These are phyloP conservation scores for Amyloporia xantha DNA, from an alignment of 768 basidiomycete genomes.

Conservation along the genomic window DNA sequence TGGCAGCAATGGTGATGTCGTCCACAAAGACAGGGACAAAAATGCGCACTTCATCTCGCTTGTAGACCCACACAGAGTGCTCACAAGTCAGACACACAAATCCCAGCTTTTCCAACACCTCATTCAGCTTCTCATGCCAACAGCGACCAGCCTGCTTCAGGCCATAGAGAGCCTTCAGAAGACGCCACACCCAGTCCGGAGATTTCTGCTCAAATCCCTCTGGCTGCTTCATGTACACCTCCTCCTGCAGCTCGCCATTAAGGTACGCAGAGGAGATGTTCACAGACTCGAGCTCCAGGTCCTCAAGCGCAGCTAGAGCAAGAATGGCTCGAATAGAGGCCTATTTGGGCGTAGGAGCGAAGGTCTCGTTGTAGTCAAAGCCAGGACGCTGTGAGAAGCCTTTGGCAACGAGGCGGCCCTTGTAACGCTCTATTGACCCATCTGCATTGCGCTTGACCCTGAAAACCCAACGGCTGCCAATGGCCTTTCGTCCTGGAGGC, in stretches of 20 bases:
- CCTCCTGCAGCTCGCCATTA: slow-evolving; percentile 22
- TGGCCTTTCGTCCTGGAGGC: slow-evolving; percentile 25
- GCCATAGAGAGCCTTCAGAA: slow-evolving; percentile 34
- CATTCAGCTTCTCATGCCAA: slow-evolving; percentile 31
- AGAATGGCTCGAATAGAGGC: slow-evolving; percentile 18
- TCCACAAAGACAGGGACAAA: slow-evolving; percentile 15
- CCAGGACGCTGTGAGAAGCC: slow-evolving; percentile 29
- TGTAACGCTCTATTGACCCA: slow-evolving; percentile 30
- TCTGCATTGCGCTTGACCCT: slow-evolving; percentile 31
- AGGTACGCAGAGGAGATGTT: slow-evolving; percentile 24
- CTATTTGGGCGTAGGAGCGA: slow-evolving; percentile 20
- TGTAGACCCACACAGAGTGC: slow-evolving; percentile 17
- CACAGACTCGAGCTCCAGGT: slow-evolving; percentile 21
- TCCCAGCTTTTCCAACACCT: slow-evolving; percentile 16
- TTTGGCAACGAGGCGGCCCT: slow-evolving; percentile 31
- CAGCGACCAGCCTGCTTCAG: slow-evolving; percentile 33
- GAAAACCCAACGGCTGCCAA: slow-evolving; percentile 32
- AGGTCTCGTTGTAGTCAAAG: slow-evolving; percentile 29
- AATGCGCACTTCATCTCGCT: neutral
- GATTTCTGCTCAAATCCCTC: slow-evolving; percentile 16
- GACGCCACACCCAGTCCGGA: slow-evolving; percentile 6
- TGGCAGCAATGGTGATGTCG: slow-evolving; percentile 26
- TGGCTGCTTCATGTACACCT: slow-evolving; percentile 25
- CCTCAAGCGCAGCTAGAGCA: slow-evolving; percentile 19
- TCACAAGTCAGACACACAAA: slow-evolving; percentile 21